Percentiles rank a stretch among this genome's conserved stretches.
Evolutionary conservation across 306 rosid species (phyloP).

Genomic region (Alnus rubra): DNA sequence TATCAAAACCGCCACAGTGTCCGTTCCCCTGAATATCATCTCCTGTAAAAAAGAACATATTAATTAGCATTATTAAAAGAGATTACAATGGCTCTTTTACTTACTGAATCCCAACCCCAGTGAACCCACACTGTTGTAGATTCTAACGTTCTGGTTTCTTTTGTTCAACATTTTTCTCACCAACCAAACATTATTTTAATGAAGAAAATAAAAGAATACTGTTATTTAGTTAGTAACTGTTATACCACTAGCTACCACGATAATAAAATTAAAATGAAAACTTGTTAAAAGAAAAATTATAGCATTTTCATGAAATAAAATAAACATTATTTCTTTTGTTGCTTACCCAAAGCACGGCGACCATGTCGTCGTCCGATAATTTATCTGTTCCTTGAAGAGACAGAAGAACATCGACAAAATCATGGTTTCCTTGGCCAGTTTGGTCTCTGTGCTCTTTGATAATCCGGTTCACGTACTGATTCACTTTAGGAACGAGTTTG

Average conservation of each 20-base stretch:
- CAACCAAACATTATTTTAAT: neutral
- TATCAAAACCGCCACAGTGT: constrained; percentile 77
- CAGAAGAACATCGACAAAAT: constrained; percentile 83
- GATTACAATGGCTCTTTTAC: neutral
- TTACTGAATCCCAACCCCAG: neutral
- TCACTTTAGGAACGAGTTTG: constrained; percentile 64
- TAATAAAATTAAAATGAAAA: too few relatives aligned
- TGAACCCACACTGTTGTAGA: neutral
- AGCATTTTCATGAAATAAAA: too few relatives aligned
- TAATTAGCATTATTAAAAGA: neutral
- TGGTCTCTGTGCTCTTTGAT: constrained; percentile 56
- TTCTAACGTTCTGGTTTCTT: neutral
- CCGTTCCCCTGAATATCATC: constrained; percentile 94
- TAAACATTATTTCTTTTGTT: neutral
- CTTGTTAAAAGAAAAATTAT: too few relatives aligned
- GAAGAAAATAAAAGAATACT: neutral
- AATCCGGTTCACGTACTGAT: constrained; percentile 65
- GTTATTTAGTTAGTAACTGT: too few relatives aligned
- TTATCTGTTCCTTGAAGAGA: constrained; percentile 73
- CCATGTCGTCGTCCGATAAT: constrained; percentile 73
- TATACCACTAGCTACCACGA: too few relatives aligned
- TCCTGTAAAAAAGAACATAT: constrained; percentile 38
- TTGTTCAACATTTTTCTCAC: neutral
- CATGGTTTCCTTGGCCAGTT: constrained; percentile 36
- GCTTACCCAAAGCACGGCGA: constrained; percentile 95